phyloP scores from a whole-genome alignment of 1,139 yeast genomes.

The Geotrichum klebahnii region DNA sequence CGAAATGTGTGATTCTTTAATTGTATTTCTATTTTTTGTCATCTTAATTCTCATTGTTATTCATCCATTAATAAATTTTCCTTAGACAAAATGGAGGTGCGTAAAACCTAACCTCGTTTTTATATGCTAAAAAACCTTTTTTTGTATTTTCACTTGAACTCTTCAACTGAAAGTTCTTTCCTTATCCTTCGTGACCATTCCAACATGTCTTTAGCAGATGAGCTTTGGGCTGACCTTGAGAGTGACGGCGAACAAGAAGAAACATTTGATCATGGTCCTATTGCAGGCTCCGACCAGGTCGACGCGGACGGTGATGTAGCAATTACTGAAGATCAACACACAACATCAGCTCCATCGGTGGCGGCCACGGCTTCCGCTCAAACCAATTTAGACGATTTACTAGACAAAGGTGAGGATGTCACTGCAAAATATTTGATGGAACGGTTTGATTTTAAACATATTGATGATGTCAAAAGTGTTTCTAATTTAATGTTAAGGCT shows the following conservation, averaged over 20 bases:
- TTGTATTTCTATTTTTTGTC: not conserved
- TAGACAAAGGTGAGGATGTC: constrained; percentile 24
- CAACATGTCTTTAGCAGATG: constrained; percentile 41
- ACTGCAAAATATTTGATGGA: constrained; percentile 27
- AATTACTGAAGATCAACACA: too few relatives aligned
- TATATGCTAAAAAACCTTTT: not conserved
- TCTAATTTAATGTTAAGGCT: constrained; percentile 31
- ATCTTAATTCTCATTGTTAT: not conserved
- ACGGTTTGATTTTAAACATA: constrained; percentile 24
- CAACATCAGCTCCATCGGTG: constrained; percentile 8
- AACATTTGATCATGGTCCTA: constrained; percentile 19
- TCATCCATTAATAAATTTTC: not conserved
- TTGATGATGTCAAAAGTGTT: constrained; percentile 25
- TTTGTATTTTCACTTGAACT: not conserved
- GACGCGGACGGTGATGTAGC: constrained; percentile 15
- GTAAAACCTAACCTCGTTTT: constrained; percentile 7
- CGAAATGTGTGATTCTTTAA: constrained; percentile 18
- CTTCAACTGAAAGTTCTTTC: too few relatives aligned
- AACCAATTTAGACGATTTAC: constrained; percentile 12
- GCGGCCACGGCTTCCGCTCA: not conserved
- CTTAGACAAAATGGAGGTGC: not conserved
- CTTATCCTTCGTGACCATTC: too few relatives aligned
- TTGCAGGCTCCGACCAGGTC: constrained; percentile 19
- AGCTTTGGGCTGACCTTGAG: constrained; percentile 40
- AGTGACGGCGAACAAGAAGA: constrained; percentile 32